Percentiles rank a stretch among this genome's conserved stretches.
These are phyloP conservation scores for Chrysoporthe austroafricana DNA, from an alignment of 2,329 filamentous ascomycete genomes.

Conservation along the genomic window DNA sequence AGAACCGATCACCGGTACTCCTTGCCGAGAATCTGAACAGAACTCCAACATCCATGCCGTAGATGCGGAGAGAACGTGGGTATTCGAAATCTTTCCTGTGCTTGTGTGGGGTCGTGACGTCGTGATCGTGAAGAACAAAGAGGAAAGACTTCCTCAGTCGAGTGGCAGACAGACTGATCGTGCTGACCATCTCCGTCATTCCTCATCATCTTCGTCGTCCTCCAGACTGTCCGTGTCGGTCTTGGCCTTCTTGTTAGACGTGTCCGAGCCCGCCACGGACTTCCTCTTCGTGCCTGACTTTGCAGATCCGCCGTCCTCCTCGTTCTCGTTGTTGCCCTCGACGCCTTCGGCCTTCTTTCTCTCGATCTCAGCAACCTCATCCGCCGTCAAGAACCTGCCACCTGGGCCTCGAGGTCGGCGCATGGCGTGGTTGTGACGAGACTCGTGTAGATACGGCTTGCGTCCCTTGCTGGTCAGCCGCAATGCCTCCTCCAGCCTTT, in stretches of 20 bases:
- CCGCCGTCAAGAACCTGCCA: slow-evolving; percentile 92
- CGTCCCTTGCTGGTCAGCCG: slow-evolving; percentile 92
- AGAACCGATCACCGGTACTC: background rate
- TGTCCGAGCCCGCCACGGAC: slow-evolving; percentile 53
- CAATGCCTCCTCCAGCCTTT: slow-evolving; percentile 90
- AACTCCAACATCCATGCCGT: slow-evolving; percentile 21
- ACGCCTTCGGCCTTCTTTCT: slow-evolving; percentile 55
- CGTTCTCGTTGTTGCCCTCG: slow-evolving; percentile 43
- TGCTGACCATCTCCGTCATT: slow-evolving; percentile 29
- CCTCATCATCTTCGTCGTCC: slow-evolving; percentile 39
- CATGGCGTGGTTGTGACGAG: slow-evolving; percentile 98
- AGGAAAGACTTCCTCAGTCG: slow-evolving; percentile 21
- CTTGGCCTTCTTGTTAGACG: slow-evolving; percentile 59
- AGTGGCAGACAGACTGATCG: background rate
- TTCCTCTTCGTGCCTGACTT: slow-evolving; percentile 62
- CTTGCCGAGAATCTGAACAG: background rate
- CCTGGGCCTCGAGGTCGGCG: slow-evolving; percentile 89
- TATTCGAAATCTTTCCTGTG: slow-evolving; percentile 26
- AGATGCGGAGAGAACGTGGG: slow-evolving; percentile 17
- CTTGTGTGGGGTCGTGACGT: slow-evolving; percentile 25
- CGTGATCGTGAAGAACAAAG: slow-evolving; percentile 29
- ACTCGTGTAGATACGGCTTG: slow-evolving; percentile 97
- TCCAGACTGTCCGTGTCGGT: slow-evolving; percentile 46
- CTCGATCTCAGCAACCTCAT: slow-evolving; percentile 92
- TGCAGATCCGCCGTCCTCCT: slow-evolving; percentile 35